Conservation (phyloP, 108 stramenopile species). For the Skeletonema marinoi region DNA sequence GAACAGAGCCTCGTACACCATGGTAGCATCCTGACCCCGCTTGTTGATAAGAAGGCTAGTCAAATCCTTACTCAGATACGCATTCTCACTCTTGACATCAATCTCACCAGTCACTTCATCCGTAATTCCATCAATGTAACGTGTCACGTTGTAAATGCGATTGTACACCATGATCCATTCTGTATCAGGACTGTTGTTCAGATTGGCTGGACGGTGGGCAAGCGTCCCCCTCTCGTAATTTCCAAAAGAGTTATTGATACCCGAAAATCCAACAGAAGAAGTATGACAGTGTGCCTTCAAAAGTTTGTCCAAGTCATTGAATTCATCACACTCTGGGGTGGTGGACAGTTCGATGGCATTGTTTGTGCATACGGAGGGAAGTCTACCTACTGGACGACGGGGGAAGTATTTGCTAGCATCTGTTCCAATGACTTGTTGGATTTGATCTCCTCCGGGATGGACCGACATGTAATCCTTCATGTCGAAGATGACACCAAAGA, state of each 20-base stretch:
- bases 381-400: conserved; percentile 33
- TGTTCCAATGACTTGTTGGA: conserved; percentile 17
- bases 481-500: conserved; percentile 52
- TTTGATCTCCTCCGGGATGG: conserved; percentile 44
- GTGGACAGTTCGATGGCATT: conserved; percentile 17
- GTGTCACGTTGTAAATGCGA: conserved; percentile 51
- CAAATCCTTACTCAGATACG: conserved; percentile 47
- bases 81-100: conserved; percentile 37
- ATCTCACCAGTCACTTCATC: conserved; percentile 32
- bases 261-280: conserved; percentile 31
- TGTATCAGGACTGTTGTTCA: conserved; percentile 36
- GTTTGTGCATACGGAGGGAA: conserved; percentile 39
- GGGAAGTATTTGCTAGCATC: conserved; percentile 54
- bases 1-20: conserved; percentile 49
- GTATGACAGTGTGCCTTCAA: conserved; percentile 41
- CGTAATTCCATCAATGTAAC: conserved; percentile 35
- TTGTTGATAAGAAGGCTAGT: conserved; percentile 50
- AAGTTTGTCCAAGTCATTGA: conserved; percentile 41
- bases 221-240: conserved; percentile 33
- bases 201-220: conserved; percentile 21
- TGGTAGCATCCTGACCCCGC: conserved; percentile 52
- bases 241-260: conserved; percentile 25
- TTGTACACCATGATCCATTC: conserved; percentile 51
- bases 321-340: conserved; percentile 25
- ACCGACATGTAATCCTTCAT: conserved; percentile 27